Base-by-base conservation (phyloP, 164 flowering plant genomes). In the Nymphaea thermarum region DNA sequence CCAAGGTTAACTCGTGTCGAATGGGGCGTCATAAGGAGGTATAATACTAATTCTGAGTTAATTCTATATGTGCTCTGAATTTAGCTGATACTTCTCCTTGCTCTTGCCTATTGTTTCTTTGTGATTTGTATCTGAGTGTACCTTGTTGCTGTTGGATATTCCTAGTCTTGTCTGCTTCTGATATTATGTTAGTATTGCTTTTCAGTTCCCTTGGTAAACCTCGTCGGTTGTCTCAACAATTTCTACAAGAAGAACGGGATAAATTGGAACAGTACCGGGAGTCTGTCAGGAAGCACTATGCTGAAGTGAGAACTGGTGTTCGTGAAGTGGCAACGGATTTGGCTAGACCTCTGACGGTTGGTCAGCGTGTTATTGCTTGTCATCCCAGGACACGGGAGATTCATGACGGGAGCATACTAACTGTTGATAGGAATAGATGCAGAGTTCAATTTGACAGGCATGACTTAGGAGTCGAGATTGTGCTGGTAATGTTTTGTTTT, bases 1-100 rank as follows among this genome's bases (percentile, higher is more conserved):
- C 97, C 91, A 70, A 88, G 93, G 73, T 80, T 95, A 68, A 88
- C 99, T 70, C 96, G 94, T 75, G 88, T 86, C 53, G 99, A 92
- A 70, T 95, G 98, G 99, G 89, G 94, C 77, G 96, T 95, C 74
- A 92, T 95, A 77, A 80, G 91, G 81, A 90, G 98, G 99, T 91
- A 78, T 57, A 44, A 25, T 25, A 25, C 36, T 25, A 25, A 25
- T 25, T 25, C 36, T 25, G 36, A 42, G 43, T 8, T 65, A 43
- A 60, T 25, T 25, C 36, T 25, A 25, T 25, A 65, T n/a, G 0
- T 42, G 41, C 55, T 67, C 43, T 44, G 25, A 47, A 5, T 8
- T 18, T 47, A 44, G 14, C n/a, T 59, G 47, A 25, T 25, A 25
- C 36, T 25, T 25, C 36, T 25, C 36, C 63, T 44, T 41, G 43